Conservation (phyloP, 371 early-diverging fungal genomes). For the Blakeslea trispora region DNA sequence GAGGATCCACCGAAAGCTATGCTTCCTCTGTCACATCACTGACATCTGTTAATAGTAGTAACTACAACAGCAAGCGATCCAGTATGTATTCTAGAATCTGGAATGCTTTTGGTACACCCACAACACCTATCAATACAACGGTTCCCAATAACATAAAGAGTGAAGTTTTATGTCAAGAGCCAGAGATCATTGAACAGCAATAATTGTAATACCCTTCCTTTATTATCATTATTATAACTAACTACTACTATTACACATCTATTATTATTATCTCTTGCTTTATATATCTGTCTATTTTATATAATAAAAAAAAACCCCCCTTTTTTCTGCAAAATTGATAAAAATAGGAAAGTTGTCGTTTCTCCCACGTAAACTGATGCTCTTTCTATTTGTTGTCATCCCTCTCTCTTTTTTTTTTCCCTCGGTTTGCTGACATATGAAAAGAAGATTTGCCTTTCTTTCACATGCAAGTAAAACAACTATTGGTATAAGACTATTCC, state of each 20-base stretch:
- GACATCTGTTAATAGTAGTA: constrained; percentile 34
- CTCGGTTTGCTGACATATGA: too few relatives aligned
- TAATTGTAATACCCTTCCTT: not conserved
- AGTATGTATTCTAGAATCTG: constrained; percentile 52
- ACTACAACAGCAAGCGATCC: constrained; percentile 40
- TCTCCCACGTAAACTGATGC: too few relatives aligned
- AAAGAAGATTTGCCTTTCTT: too few relatives aligned
- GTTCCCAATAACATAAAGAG: constrained; percentile 6
- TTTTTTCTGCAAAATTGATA: too few relatives aligned
- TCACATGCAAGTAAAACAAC: too few relatives aligned
- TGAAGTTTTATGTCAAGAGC: constrained; percentile 25
- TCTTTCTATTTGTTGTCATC: too few relatives aligned
- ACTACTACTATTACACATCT: not conserved
- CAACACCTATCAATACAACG: constrained; percentile 8
- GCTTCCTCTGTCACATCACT: constrained; percentile 41
- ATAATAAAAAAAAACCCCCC: too few relatives aligned
- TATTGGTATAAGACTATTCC: too few relatives aligned
- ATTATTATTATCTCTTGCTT: too few relatives aligned
- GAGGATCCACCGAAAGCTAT: constrained; percentile 42
- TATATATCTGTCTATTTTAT: too few relatives aligned
- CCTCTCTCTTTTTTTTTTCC: too few relatives aligned
- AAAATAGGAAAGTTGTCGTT: too few relatives aligned
- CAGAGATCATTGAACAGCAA: constrained; percentile 15
- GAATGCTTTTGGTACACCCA: constrained; percentile 34
- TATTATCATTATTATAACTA: constrained; percentile 2